Percentiles rank a stretch among this genome's conserved stretches.
phyloP scores from a whole-genome alignment of 1,139 yeast species.

The Nadsonia starkeyi-henricii region DNA sequence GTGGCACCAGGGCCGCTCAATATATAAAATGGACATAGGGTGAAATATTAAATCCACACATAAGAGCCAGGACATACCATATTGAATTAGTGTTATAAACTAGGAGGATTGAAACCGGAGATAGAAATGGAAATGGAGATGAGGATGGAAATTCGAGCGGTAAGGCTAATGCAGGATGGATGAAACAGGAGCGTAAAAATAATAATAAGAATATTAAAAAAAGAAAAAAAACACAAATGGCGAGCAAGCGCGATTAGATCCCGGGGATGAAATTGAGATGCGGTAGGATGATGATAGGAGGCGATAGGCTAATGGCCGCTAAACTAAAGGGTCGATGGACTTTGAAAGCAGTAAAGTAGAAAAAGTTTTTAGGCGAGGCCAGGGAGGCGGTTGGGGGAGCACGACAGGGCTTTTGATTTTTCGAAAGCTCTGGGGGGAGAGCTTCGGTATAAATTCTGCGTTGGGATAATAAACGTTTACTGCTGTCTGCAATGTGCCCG shows the following conservation, averaged over 20 bases:
- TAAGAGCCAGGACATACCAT: neutral
- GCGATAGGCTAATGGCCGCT: no score
- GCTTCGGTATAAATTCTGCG: neutral
- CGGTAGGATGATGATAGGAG: neutral
- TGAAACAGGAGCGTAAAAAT: neutral
- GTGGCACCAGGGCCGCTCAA: no score
- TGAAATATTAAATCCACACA: neutral
- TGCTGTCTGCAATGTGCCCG: no score
- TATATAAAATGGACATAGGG: neutral
- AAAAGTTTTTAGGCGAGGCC: neutral
- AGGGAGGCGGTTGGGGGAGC: neutral
- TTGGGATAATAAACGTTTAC: neutral
- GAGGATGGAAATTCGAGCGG: slow-evolving; percentile 1
- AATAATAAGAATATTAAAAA: neutral
- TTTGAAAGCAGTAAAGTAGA: neutral
- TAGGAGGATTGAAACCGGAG: neutral
- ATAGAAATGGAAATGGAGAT: neutral
- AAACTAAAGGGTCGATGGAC: neutral
- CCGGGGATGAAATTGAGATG: neutral
- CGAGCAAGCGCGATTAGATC: neutral
- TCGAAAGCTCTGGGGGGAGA: neutral
- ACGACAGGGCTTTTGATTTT: neutral
- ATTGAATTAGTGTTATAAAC: neutral
- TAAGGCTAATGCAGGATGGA: neutral
- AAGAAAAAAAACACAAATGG: slow-evolving; percentile 1